These are phyloP conservation scores for Pleurotus platypus DNA, from an alignment of 768 basidiomycete genomes.

Conservation along the genomic window DNA sequence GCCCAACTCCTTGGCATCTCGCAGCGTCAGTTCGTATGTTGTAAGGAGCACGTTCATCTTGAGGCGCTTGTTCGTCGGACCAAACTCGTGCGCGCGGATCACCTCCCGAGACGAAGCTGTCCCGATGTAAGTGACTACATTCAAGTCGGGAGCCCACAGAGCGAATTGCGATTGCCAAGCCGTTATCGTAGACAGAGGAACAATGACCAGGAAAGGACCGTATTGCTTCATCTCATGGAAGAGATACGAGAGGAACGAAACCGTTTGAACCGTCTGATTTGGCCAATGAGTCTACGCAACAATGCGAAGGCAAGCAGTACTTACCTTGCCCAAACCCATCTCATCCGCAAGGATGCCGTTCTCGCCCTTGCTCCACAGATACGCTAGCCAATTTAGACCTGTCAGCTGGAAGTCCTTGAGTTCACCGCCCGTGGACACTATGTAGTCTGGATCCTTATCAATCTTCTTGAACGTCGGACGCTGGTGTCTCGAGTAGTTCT, in stretches of 20 bases:
- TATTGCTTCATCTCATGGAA: slow-evolving; percentile 91
- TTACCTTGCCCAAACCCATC: slow-evolving; percentile 97
- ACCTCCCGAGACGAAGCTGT: slow-evolving; percentile 84
- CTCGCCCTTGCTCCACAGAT: slow-evolving; percentile 90
- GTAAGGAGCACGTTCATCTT: slow-evolving; percentile 97
- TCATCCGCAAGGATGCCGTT: slow-evolving; percentile 98
- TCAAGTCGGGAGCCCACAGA: slow-evolving; percentile 93
- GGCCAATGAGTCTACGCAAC: neutral
- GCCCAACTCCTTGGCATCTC: slow-evolving; percentile 84
- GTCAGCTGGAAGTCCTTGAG: slow-evolving; percentile 98
- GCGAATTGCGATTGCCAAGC: slow-evolving; percentile 97
- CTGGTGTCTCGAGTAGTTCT: slow-evolving; percentile 55
- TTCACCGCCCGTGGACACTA: slow-evolving; percentile 70
- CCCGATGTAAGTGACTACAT: slow-evolving; percentile 96
- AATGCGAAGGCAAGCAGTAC: slow-evolving; percentile 9
- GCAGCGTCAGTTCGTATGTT: slow-evolving; percentile 92
- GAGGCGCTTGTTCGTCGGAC: slow-evolving; percentile 79
- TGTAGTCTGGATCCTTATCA: slow-evolving; percentile 83
- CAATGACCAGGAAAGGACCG: slow-evolving; percentile 96
- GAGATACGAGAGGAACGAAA: slow-evolving; percentile 90
- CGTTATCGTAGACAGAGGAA: slow-evolving; percentile 95
- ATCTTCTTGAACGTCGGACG: slow-evolving; percentile 85
- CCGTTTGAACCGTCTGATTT: slow-evolving; percentile 87
- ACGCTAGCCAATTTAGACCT: slow-evolving; percentile 98
- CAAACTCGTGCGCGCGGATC: slow-evolving; percentile 92